phyloP scores from a whole-genome alignment of 2,329 filamentous ascomycete genomes.

The Dactylellina parvicollis region DNA sequence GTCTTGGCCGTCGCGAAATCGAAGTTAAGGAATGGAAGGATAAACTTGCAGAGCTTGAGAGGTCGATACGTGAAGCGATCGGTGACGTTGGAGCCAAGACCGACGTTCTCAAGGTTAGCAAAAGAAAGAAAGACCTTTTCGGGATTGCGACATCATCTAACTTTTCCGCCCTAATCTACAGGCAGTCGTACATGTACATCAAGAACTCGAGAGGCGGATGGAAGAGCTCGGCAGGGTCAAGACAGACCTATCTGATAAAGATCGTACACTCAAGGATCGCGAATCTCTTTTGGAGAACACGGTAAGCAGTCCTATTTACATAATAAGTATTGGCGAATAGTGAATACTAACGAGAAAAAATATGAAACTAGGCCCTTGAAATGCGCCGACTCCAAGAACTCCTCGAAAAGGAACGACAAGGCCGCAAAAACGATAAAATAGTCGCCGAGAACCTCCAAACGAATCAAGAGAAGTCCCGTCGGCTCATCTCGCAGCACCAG shows the following conservation, averaged over 20 bases:
- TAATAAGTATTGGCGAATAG: background rate
- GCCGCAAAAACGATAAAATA: constrained; percentile 84
- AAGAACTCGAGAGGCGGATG: constrained; percentile 83
- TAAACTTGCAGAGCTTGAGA: constrained; percentile 87
- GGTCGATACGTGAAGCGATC: constrained; percentile 83
- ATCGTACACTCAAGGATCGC: constrained; percentile 86
- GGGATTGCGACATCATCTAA: background rate
- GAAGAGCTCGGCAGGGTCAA: constrained; percentile 83
- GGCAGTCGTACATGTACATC: constrained; percentile 86
- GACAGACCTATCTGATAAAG: constrained; percentile 84
- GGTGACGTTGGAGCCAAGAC: constrained; percentile 87
- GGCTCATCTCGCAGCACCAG: constrained; percentile 85
- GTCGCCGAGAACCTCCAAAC: constrained; percentile 89
- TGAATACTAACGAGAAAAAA: constrained; percentile 19
- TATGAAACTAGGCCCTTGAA: constrained; percentile 77
- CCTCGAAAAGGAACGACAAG: constrained; percentile 87
- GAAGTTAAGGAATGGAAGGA: constrained; percentile 93
- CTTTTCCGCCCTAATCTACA: constrained; percentile 60
- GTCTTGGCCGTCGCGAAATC: constrained; percentile 81
- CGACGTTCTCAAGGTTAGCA: constrained; percentile 78
- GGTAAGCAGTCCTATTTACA: constrained; percentile 36
- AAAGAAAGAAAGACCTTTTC: constrained; percentile 3
- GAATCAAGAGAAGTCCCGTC: constrained; percentile 84
- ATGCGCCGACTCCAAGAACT: constrained; percentile 84
- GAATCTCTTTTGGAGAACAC: constrained; percentile 79